These are phyloP conservation scores for Pseudozyma thailandica DNA, from an alignment of 1,284 basidiomycete species.

Conservation along the genomic window DNA sequence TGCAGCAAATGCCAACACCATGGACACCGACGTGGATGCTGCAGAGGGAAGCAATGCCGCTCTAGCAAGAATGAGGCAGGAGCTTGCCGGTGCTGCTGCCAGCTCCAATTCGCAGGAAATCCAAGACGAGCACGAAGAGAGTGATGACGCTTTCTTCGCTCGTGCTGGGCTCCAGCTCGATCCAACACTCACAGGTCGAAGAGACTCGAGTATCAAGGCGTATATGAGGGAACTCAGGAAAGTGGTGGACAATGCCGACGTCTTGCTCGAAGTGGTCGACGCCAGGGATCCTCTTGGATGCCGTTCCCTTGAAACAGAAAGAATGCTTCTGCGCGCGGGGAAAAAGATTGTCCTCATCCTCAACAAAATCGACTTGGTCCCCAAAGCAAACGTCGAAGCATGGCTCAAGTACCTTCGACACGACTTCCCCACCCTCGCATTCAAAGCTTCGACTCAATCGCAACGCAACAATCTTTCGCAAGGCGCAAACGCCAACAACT, in stretches of 20 bases:
- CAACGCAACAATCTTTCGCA: slow-evolving; percentile 77
- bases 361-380: slow-evolving; percentile 75
- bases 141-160: background rate
- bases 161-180: slow-evolving; percentile 16
- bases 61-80: slow-evolving; percentile 16
- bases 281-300: slow-evolving; percentile 70
- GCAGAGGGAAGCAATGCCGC: slow-evolving; percentile 12
- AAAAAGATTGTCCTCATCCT: slow-evolving; percentile 61
- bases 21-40: slow-evolving; percentile 12
- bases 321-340: slow-evolving; percentile 52
- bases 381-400: slow-evolving; percentile 84
- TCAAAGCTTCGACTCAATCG: slow-evolving; percentile 83
- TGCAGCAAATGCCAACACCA: background rate
- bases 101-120: slow-evolving; percentile 15
- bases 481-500: slow-evolving; percentile 29
- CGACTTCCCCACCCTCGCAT: slow-evolving; percentile 90
- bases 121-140: background rate
- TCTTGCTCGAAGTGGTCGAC: slow-evolving; percentile 73
- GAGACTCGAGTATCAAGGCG: slow-evolving; percentile 66
- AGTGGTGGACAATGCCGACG: slow-evolving; percentile 92
- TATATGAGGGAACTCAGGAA: slow-evolving; percentile 76
- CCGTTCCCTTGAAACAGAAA: slow-evolving; percentile 69
- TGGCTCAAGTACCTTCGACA: slow-evolving; percentile 92
- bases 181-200: slow-evolving; percentile 40
- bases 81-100: slow-evolving; percentile 30